Conservation (phyloP, 139 green algal genomes). For the Medakamo hakoo region DNA sequence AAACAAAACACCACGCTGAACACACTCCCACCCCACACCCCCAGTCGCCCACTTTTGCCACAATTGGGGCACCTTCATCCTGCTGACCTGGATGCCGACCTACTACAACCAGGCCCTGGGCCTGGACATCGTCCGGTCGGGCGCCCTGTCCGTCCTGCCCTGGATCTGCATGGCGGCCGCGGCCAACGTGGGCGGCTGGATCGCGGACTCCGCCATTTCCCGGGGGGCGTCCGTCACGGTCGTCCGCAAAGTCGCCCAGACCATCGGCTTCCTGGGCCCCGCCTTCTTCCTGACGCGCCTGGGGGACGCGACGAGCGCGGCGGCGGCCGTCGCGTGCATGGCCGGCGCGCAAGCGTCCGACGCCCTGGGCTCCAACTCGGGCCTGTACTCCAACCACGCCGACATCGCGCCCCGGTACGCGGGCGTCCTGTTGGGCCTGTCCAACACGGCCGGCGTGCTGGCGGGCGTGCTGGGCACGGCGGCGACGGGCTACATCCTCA, state of each 20-base stretch:
- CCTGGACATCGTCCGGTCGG: constrained; percentile 67
- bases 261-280: constrained; percentile 89
- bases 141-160: constrained; percentile 79
- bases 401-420: constrained; percentile 92
- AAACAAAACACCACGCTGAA: background rate
- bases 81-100: constrained; percentile 97
- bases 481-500: constrained; percentile 76
- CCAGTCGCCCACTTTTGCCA: constrained; percentile 94
- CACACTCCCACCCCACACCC: background rate
- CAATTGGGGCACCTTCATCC: constrained; percentile 98
- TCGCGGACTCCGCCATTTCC: constrained; percentile 69
- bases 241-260: constrained; percentile 84
- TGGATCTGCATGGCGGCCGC: constrained; percentile 88
- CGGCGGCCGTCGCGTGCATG: constrained; percentile 78
- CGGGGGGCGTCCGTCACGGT: constrained; percentile 50
- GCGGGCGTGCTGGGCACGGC: constrained; percentile 85
- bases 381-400: constrained; percentile 95
- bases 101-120: constrained; percentile 93
- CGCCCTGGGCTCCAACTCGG: constrained; percentile 73
- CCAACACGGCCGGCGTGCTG: constrained; percentile 90
- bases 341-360: constrained; percentile 77
- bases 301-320: constrained; percentile 29
- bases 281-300: constrained; percentile 86
- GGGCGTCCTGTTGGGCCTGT: constrained; percentile 88
- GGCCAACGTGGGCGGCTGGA: constrained; percentile 75